A percentile compares a stretch with the other conserved stretches of the same genome.
Conservation (phyloP, 1,284 basidiomycete species). For the Ustilago vetiveriae region DNA sequence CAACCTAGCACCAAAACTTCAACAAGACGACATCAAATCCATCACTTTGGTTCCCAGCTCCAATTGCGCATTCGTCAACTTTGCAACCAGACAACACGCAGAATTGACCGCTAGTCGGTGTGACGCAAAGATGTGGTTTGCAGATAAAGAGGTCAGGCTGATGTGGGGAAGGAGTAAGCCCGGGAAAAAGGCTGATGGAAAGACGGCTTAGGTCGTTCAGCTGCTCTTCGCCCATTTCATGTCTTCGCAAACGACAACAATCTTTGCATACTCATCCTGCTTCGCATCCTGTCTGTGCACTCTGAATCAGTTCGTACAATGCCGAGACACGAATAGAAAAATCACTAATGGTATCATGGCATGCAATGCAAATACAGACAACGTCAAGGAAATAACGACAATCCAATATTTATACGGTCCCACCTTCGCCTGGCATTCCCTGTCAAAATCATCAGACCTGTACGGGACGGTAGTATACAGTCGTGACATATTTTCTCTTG, state of each 20-base stretch:
- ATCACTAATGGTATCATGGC: neutral
- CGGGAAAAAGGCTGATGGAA: slow-evolving; percentile 7
- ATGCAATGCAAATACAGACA: slow-evolving; percentile 2
- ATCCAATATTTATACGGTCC: too few species aligned
- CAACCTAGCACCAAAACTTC: slow-evolving; percentile 64
- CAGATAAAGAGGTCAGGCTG: slow-evolving; percentile 78
- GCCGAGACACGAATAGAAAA: neutral
- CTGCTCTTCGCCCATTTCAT: too few species aligned
- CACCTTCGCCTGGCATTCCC: neutral
- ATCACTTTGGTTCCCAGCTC: slow-evolving; percentile 43
- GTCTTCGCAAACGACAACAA: too few species aligned
- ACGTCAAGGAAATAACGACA: too few species aligned
- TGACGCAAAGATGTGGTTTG: slow-evolving; percentile 85
- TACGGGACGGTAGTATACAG: slow-evolving; percentile 75
- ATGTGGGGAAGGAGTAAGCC: slow-evolving; percentile 77
- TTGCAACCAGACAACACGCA: slow-evolving; percentile 80
- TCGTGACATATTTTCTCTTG: slow-evolving; percentile 83
- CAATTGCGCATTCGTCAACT: slow-evolving; percentile 94
- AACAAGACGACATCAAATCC: slow-evolving; percentile 73
- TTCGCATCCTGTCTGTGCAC: too few species aligned
- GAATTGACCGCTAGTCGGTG: slow-evolving; percentile 87
- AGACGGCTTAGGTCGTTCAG: neutral
- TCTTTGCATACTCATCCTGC: too few species aligned
- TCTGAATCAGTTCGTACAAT: neutral
- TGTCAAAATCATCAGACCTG: slow-evolving; percentile 68